phyloP scores from a whole-genome alignment of 2,329 filamentous ascomycete genomes.

The Paramyrothecium roridum region DNA sequence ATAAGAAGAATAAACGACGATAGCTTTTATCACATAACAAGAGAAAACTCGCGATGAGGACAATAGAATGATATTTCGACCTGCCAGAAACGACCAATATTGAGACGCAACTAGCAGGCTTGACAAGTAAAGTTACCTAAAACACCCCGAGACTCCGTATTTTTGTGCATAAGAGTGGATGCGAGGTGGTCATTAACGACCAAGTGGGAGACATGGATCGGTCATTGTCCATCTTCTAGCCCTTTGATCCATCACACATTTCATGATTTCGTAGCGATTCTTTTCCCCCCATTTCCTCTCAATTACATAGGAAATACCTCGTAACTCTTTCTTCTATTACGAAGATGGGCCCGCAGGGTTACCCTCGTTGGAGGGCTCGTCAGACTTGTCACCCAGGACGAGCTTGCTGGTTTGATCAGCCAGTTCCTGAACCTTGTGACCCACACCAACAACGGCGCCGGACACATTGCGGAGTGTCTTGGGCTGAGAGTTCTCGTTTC shows the following conservation, averaged over 20 bases:
- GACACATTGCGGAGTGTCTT: conserved; percentile 39
- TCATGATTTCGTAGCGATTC: background rate
- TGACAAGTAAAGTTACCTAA: background rate
- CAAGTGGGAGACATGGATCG: too few species aligned
- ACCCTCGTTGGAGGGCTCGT: conserved; percentile 8
- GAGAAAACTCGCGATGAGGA: too few species aligned
- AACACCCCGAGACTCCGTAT: background rate
- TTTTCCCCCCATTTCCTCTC: too few species aligned
- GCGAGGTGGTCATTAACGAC: background rate
- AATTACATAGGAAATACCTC: too few species aligned
- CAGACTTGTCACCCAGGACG: conserved; percentile 1
- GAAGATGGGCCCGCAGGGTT: conserved; percentile 1
- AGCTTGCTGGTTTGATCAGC: conserved; percentile 14
- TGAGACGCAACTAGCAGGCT: too few species aligned
- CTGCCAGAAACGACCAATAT: too few species aligned
- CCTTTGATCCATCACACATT: too few species aligned
- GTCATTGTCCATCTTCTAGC: too few species aligned
- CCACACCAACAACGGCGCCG: conserved; percentile 31
- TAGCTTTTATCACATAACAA: too few species aligned
- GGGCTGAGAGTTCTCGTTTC: conserved; percentile 30
- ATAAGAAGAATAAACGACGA: background rate
- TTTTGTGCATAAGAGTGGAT: background rate
- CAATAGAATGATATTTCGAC: too few species aligned
- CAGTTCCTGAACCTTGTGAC: conserved; percentile 21
- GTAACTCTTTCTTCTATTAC: background rate